A percentile compares a stretch with the other conserved stretches of the same genome.
These are phyloP conservation scores for Chaetomiaceae sp. DNA, from an alignment of 2,329 filamentous ascomycete species.

Conservation along the genomic window DNA sequence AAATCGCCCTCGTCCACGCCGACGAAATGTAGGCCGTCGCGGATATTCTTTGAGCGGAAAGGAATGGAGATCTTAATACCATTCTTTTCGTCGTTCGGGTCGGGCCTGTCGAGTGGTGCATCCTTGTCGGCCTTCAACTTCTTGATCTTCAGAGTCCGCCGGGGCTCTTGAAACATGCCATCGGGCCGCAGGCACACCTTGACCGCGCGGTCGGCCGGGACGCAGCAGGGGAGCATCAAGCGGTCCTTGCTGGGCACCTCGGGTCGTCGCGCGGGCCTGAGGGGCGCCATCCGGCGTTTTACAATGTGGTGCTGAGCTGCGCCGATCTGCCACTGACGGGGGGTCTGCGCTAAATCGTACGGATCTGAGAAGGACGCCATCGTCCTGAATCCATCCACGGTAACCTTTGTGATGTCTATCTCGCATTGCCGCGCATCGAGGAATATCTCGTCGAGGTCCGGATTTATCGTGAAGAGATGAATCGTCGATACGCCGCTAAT, in stretches of 20 bases:
- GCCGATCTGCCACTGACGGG: constrained; percentile 57
- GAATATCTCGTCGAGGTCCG: constrained; percentile 54
- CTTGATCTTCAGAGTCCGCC: constrained; percentile 25
- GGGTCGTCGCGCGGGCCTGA: constrained; percentile 47
- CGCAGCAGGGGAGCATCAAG: constrained; percentile 49
- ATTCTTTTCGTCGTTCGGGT: constrained; percentile 21
- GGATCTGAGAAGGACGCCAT: constrained; percentile 57
- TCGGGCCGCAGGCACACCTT: constrained; percentile 38
- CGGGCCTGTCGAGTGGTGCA: constrained; percentile 15
- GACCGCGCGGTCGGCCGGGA: constrained; percentile 52
- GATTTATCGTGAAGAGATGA: constrained; percentile 61
- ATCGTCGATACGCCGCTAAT: constrained; percentile 79
- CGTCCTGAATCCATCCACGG: constrained; percentile 44
- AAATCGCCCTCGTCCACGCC: constrained; percentile 74
- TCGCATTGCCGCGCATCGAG: constrained; percentile 61
- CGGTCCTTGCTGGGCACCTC: constrained; percentile 54
- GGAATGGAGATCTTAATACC: constrained; percentile 57
- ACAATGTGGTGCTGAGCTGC: constrained; percentile 72
- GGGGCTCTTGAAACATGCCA: constrained; percentile 30
- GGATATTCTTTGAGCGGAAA: constrained; percentile 68
- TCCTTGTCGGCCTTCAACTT: constrained; percentile 27
- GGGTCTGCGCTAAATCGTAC: constrained; percentile 61
- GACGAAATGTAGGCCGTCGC: constrained; percentile 89
- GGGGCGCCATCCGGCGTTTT: constrained; percentile 58
- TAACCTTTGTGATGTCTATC: constrained; percentile 52